Evolutionary conservation across 805 yeast genomes (phyloP).

Genomic region (Saccharomycopsis fibuligera): DNA sequence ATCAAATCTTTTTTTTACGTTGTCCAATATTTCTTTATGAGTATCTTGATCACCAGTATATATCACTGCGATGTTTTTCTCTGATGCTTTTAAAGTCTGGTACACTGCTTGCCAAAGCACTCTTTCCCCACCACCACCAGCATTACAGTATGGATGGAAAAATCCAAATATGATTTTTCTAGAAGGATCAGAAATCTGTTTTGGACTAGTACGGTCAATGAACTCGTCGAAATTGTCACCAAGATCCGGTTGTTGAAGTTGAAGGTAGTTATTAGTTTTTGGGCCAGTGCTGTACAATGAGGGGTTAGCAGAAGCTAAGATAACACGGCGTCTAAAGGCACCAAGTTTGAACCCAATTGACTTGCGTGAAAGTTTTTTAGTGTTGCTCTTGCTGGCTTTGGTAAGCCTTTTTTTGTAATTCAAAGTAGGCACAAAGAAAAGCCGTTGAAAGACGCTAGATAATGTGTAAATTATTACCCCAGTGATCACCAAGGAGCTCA

Average conservation of each 20-base stretch:
- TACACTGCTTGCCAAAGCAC: conserved; percentile 93
- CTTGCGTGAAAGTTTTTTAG: background rate
- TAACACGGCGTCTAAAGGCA: conserved; percentile 6
- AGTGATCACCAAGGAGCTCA: background rate
- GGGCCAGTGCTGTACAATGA: conserved; percentile 2
- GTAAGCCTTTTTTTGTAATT: conserved; percentile 9
- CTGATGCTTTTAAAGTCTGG: conserved; percentile 49
- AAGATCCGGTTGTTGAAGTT: background rate
- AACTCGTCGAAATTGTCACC: conserved; percentile 6
- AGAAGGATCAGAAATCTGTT: conserved; percentile 27
- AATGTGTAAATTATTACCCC: conserved; percentile 1
- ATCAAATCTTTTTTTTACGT: conserved; percentile 51
- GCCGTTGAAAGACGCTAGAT: conserved; percentile 3
- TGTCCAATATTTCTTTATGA: conserved; percentile 42
- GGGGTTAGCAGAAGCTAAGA: conserved; percentile 13
- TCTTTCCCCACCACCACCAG: conserved; percentile 98
- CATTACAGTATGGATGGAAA: conserved; percentile 92
- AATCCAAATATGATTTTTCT: conserved; percentile 62
- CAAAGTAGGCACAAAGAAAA: conserved; percentile 14
- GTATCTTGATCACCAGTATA: conserved; percentile 66
- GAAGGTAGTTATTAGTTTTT: background rate
- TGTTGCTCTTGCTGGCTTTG: background rate
- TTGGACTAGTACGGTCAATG: conserved; percentile 10
- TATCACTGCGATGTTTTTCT: conserved; percentile 51
- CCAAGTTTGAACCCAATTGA: conserved; percentile 9